phyloP scores from a whole-genome alignment of 2,329 filamentous ascomycete species.

The Juglanconis oblonga region DNA sequence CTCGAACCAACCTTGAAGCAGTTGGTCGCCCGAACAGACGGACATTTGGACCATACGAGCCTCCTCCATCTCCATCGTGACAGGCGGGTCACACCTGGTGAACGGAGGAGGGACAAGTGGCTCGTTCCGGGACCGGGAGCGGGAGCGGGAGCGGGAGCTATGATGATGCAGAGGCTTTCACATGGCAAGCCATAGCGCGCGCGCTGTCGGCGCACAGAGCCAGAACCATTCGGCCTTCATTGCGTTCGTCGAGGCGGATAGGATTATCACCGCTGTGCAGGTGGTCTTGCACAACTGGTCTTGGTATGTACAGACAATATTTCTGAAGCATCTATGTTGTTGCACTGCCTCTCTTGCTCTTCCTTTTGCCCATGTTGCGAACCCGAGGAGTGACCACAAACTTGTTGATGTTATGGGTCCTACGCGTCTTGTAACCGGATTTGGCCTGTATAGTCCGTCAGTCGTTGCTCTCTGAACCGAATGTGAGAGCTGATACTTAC shows the following conservation, averaged over 20 bases:
- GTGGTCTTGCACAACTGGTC: neutral
- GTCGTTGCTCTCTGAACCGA: conserved; percentile 15
- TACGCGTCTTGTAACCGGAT: conserved; percentile 87
- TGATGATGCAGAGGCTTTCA: neutral
- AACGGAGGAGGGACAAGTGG: no score
- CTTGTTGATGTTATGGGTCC: conserved; percentile 85
- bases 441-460: conserved; percentile 56
- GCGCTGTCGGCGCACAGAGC: neutral
- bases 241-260: neutral
- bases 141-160: neutral
- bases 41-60: no score
- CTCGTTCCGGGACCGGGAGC: neutral
- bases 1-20: no score
- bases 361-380: conserved; percentile 87
- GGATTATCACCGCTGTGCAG: neutral
- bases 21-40: no score
- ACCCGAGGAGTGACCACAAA: conserved; percentile 80
- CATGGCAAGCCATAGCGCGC: neutral
- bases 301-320: conserved; percentile 26
- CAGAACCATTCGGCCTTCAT: neutral
- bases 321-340: neutral
- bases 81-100: no score
- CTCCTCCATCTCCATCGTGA: no score
- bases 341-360: conserved; percentile 46
- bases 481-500: conserved; percentile 53